Base-by-base conservation (phyloP, 2,329 filamentous ascomycete species). In the Pseudocercospora crystallina region DNA sequence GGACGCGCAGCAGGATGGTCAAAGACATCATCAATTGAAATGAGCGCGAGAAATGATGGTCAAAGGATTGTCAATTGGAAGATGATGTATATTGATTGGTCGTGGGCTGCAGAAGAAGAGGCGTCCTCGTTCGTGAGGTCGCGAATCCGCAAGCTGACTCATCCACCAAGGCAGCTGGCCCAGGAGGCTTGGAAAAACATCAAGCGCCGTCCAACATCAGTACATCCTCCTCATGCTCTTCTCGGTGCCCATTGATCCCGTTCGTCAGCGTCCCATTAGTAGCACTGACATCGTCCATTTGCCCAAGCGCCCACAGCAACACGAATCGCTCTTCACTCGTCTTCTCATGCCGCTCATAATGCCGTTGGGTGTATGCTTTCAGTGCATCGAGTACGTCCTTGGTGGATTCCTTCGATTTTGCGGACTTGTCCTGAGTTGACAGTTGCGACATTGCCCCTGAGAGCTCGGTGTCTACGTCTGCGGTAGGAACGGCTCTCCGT, bases 311-410 rank as follows among this genome's bases (percentile, higher is more conserved):
- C 79, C 95, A 97, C 71, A 96, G 90, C 35, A 97, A 82, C 63
- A 99, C 73, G 72, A 91, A 97, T 66, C 91, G 95, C 75, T 97
- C 94, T 67, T 97, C 92, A 35, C 91, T 83, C 61, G 96, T 74
- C 65, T 95, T 92, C 68, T 96, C 91, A 61, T 94, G 80, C 47
- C 92, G 81, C 70, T 86, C 87, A 70, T 95, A 96, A 70, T 99
- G 94, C 58, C 91, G 81, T 71, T 97, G 90, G 0, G 91, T 96
- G 68, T 99, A 97, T 12, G 87, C 88, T 61, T 83, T 85, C 51
- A 99, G 76, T n/a, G 86, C 92, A 60, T 92, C 87, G 34, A 96
- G 70, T 3, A 99, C 84, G 63, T 96, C 90, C 67, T 87, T 88
- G 63, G 96, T 69, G 57, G 84, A 88, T 68, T 81, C 80, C 57